A percentile compares a stretch with the other conserved stretches of the same genome.
phyloP scores from a whole-genome alignment of 2,329 filamentous ascomycete genomes.

The Ilyonectria destructans region DNA sequence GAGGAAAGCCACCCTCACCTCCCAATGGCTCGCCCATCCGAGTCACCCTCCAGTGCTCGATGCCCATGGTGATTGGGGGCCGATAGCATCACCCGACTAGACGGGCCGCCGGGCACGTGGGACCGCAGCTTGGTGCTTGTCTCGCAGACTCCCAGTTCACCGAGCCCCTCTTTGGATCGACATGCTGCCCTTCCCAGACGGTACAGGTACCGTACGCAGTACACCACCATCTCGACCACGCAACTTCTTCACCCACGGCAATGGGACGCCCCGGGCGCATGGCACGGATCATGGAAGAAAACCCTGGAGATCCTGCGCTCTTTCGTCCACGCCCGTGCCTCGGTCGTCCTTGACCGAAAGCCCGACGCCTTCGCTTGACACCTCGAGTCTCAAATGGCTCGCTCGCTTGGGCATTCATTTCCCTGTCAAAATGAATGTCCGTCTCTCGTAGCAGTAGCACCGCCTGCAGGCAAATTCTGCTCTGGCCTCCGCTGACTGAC shows the following conservation, averaged over 20 bases:
- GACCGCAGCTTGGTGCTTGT: conserved; percentile 24
- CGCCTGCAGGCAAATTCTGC: not conserved
- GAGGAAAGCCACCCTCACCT: conserved; percentile 8
- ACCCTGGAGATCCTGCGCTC: not conserved
- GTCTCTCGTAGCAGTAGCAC: conserved; percentile 14
- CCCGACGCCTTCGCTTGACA: conserved; percentile 10
- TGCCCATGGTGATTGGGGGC: conserved; percentile 34
- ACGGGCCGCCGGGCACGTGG: conserved; percentile 44
- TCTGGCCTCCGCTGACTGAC: not conserved
- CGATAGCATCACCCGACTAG: conserved; percentile 40
- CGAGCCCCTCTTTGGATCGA: conserved; percentile 42
- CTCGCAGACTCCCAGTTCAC: conserved; percentile 13
- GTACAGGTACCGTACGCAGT: conserved; percentile 34
- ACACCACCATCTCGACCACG: conserved; percentile 29
- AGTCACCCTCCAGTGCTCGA: conserved; percentile 28
- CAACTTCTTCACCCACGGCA: conserved; percentile 19
- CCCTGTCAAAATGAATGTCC: conserved; percentile 20
- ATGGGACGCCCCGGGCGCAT: conserved; percentile 3
- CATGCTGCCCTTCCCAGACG: conserved; percentile 32
- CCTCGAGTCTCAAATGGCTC: not conserved
- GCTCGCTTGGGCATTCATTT: conserved; percentile 25
- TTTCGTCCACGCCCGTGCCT: conserved; percentile 1
- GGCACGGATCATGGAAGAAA: not conserved
- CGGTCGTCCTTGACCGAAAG: not conserved
- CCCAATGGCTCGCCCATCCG: conserved; percentile 20